Evolutionary conservation across 2,329 filamentous ascomycete genomes (phyloP).

Genomic region (Xylariaceae sp.): DNA sequence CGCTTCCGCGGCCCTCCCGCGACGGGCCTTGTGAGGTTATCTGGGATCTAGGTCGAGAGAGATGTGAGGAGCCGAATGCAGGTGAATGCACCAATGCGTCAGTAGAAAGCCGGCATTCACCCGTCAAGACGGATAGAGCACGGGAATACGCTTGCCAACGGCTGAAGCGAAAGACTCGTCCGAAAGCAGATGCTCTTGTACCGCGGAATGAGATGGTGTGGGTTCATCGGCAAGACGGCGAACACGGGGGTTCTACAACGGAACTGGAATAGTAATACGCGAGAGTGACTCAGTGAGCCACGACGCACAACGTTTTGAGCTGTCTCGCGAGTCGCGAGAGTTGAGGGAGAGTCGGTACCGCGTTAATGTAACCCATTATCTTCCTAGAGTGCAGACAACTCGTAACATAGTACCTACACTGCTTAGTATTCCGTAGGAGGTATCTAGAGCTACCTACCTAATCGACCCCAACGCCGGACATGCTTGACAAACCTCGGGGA

Average conservation of each 20-base stretch:
- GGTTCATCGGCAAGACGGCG: background rate
- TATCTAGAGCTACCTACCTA: no score
- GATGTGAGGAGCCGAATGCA: slow-evolving; percentile 30
- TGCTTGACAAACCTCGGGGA: background rate
- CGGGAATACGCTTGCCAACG: slow-evolving; percentile 11
- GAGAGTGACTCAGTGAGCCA: slow-evolving; percentile 2
- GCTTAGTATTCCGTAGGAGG: no score
- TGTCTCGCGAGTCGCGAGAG: slow-evolving; percentile 4
- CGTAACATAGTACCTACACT: background rate
- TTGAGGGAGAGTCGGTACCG: slow-evolving; percentile 11
- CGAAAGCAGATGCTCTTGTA: background rate
- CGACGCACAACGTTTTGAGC: slow-evolving; percentile 7
- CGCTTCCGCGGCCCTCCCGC: slow-evolving; percentile 42
- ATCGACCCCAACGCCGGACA: slow-evolving; percentile 11
- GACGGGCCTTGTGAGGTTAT: slow-evolving; percentile 34
- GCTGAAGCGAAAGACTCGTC: slow-evolving; percentile 6
- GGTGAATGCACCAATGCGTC: slow-evolving; percentile 14
- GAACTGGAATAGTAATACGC: slow-evolving; percentile 5
- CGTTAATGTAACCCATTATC: slow-evolving; percentile 4
- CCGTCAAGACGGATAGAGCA: slow-evolving; percentile 7
- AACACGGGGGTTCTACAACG: background rate
- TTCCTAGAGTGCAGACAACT: no score
- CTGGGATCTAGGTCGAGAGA: slow-evolving; percentile 34
- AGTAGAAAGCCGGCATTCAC: slow-evolving; percentile 16
- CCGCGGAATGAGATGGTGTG: background rate